Evolutionary conservation across 1,139 yeast species (phyloP).

Genomic region (Taphrina communis): DNA sequence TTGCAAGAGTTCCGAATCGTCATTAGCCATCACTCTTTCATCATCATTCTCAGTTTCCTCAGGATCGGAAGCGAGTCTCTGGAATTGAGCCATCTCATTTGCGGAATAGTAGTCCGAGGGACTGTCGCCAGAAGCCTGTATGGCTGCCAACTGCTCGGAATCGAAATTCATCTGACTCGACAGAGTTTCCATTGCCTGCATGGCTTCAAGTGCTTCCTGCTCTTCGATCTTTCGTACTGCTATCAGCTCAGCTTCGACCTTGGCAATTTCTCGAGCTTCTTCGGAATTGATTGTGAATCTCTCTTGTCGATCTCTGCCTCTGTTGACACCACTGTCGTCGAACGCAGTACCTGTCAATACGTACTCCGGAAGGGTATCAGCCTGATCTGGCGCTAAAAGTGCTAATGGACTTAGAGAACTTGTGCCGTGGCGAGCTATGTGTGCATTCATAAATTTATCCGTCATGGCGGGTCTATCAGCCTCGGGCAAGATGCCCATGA

Average conservation of each 20-base stretch:
- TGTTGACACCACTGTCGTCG: not conserved
- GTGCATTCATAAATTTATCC: constrained; percentile 32
- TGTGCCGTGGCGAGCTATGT: constrained; percentile 18
- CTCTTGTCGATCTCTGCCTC: constrained; percentile 6
- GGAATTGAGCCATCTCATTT: constrained; percentile 20
- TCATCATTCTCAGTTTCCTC: not conserved
- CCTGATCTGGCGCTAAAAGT: constrained; percentile 21
- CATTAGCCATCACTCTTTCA: not conserved
- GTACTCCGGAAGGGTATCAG: constrained; percentile 23
- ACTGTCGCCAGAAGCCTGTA: constrained; percentile 20
- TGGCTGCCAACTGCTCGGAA: constrained; percentile 30
- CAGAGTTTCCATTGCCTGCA: constrained; percentile 18
- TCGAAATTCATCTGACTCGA: constrained; percentile 2
- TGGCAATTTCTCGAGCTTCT: constrained; percentile 9
- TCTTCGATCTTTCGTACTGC: constrained; percentile 15
- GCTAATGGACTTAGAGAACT: constrained; percentile 21
- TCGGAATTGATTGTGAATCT: constrained; percentile 5
- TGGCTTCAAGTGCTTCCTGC: constrained; percentile 23
- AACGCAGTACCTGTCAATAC: constrained; percentile 5
- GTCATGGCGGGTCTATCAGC: constrained; percentile 24
- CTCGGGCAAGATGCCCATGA: constrained; percentile 1
- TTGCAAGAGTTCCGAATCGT: constrained; percentile 7
- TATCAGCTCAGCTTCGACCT: constrained; percentile 8
- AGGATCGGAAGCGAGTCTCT: constrained; percentile 26
- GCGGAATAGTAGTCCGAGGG: constrained; percentile 21